These are phyloP conservation scores for Onygenales sp. DNA, from an alignment of 2,329 filamentous ascomycete genomes.

Conservation along the genomic window DNA sequence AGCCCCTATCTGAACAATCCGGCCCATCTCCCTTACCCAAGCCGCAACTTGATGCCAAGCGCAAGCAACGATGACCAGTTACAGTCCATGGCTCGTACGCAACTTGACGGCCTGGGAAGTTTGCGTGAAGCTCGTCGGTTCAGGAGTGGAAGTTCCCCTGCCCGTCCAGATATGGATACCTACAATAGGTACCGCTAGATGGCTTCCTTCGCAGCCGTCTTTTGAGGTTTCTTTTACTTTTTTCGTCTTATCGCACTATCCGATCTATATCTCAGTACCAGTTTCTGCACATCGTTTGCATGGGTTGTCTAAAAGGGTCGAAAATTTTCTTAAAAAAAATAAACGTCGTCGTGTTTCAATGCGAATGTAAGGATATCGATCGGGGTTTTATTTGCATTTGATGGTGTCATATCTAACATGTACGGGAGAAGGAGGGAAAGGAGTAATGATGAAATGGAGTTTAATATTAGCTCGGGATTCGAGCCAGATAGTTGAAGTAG, in stretches of 20 bases:
- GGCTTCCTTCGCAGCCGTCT: constrained; percentile 2
- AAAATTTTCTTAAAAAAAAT: too few relatives aligned
- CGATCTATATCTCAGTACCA: neutral
- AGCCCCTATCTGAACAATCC: neutral
- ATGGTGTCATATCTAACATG: neutral
- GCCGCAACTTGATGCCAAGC: constrained; percentile 17
- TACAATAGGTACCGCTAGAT: constrained; percentile 14
- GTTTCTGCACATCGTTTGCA: too few relatives aligned
- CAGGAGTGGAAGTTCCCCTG: constrained; percentile 18
- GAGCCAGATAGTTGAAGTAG: too few relatives aligned
- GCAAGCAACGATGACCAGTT: constrained; percentile 10
- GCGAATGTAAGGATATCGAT: neutral
- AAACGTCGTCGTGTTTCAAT: too few relatives aligned
- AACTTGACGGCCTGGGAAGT: constrained; percentile 1
- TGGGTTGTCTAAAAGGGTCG: too few relatives aligned
- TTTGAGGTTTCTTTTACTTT: constrained; percentile 3
- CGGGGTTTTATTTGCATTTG: neutral
- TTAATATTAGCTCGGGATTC: neutral
- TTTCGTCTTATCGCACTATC: neutral
- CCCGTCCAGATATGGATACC: constrained; percentile 16
- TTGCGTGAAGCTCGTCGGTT: neutral
- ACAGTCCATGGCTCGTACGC: neutral
- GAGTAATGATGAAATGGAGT: neutral
- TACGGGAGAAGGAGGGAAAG: neutral
- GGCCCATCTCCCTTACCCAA: constrained; percentile 13